These are phyloP conservation scores for Epichloe sylvatica DNA, from an alignment of 2,329 filamentous ascomycete genomes.

Conservation along the genomic window DNA sequence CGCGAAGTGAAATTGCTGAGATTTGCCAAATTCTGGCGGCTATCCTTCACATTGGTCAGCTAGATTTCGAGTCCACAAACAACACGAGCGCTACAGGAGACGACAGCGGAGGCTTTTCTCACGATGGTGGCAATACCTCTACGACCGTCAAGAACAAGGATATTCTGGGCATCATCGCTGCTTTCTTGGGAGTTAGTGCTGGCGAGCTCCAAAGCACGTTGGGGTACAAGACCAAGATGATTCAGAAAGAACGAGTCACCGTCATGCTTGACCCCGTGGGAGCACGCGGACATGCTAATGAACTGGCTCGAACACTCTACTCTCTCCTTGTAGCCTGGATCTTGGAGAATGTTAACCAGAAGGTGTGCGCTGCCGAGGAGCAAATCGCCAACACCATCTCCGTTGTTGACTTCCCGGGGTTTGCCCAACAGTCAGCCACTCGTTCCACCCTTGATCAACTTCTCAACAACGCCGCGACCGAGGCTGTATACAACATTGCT, in stretches of 20 bases:
- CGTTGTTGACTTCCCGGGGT: slow-evolving; percentile 92
- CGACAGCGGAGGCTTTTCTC: slow-evolving; percentile 91
- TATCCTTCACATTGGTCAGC: slow-evolving; percentile 93
- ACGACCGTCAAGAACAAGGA: slow-evolving; percentile 93
- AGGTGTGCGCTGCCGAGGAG: slow-evolving; percentile 75
- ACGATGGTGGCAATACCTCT: slow-evolving; percentile 75
- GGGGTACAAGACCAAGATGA: slow-evolving; percentile 92
- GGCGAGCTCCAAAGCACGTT: slow-evolving; percentile 75
- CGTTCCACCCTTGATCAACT: slow-evolving; percentile 81
- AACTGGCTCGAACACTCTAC: slow-evolving; percentile 85
- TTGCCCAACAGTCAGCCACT: slow-evolving; percentile 71
- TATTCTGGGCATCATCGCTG: slow-evolving; percentile 68
- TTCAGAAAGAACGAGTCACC: slow-evolving; percentile 92
- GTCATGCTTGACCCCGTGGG: slow-evolving; percentile 92
- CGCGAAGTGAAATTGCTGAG: slow-evolving; percentile 83
- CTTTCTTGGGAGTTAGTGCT: slow-evolving; percentile 80
- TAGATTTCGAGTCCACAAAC: slow-evolving; percentile 77
- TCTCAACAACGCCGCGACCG: slow-evolving; percentile 84
- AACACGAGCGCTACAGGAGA: slow-evolving; percentile 68
- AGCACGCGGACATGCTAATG: slow-evolving; percentile 81
- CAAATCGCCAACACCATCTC: slow-evolving; percentile 86
- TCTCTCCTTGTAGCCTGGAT: slow-evolving; percentile 87
- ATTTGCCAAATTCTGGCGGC: slow-evolving; percentile 89
- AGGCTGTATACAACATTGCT: slow-evolving; percentile 84
- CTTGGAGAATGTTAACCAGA: slow-evolving; percentile 84